Conservation (phyloP, 352 stramenopile genomes). For the Phytophthora pistaciae region DNA sequence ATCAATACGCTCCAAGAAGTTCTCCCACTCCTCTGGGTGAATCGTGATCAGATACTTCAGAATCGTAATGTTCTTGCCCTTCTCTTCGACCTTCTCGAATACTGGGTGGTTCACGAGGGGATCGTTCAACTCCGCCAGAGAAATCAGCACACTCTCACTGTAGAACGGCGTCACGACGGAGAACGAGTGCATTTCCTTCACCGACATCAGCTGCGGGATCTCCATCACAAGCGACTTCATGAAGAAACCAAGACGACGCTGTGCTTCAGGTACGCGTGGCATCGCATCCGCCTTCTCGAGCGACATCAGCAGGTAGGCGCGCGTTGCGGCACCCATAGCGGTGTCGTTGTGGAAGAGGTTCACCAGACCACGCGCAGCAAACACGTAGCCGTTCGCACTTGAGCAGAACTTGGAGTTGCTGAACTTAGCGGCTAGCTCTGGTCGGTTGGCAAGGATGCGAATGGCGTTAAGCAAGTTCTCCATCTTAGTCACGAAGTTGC, state of each 20-base stretch:
- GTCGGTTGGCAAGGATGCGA: slow-evolving; percentile 59
- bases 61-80: slow-evolving; percentile 85
- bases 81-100: slow-evolving; percentile 79
- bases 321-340: slow-evolving; percentile 80
- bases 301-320: slow-evolving; percentile 75
- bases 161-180: slow-evolving; percentile 86
- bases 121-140: slow-evolving; percentile 70
- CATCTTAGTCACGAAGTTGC: slow-evolving; percentile 84
- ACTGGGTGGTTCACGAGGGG: slow-evolving; percentile 77
- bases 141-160: slow-evolving; percentile 75
- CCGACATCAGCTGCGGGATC: slow-evolving; percentile 72
- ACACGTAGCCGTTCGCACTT: slow-evolving; percentile 81
- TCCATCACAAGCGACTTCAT: slow-evolving; percentile 86
- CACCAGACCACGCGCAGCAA: slow-evolving; percentile 74
- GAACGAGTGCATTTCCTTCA: slow-evolving; percentile 88
- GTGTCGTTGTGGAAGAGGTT: slow-evolving; percentile 83
- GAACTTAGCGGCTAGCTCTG: slow-evolving; percentile 71
- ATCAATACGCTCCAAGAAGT: slow-evolving; percentile 82
- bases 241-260: slow-evolving; percentile 83
- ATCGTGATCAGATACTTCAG: slow-evolving; percentile 85
- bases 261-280: slow-evolving; percentile 72
- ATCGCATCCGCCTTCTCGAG: slow-evolving; percentile 77
- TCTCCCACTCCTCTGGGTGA: slow-evolving; percentile 81
- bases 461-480: slow-evolving; percentile 71
- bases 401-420: slow-evolving; percentile 82